Evolutionary conservation across 164 flowering plant species (phyloP).

Genomic region (Kingdonia uniflora): DNA sequence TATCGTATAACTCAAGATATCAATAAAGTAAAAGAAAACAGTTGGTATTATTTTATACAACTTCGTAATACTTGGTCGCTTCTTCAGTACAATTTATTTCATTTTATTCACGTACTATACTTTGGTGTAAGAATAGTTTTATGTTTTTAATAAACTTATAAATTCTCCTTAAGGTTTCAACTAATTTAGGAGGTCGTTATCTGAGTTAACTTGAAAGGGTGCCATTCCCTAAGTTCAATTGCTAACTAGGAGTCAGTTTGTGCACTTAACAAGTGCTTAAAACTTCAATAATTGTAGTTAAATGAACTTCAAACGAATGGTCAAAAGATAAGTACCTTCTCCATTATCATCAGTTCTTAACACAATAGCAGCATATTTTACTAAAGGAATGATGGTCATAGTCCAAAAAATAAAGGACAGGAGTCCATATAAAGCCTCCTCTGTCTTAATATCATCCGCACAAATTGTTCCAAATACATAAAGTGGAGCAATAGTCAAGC

Average conservation of each 20-base stretch:
- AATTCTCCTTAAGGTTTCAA: too few relatives aligned
- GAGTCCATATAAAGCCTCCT: conserved; percentile 27
- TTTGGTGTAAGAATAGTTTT: too few relatives aligned
- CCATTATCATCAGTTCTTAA: conserved; percentile 53
- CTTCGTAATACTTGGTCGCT: too few relatives aligned
- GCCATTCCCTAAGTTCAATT: too few relatives aligned
- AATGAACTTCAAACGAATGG: background rate
- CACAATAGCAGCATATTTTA: conserved; percentile 53
- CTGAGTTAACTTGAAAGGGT: too few relatives aligned
- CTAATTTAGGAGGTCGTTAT: too few relatives aligned
- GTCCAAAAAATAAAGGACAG: conserved; percentile 66
- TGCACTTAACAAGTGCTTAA: background rate
- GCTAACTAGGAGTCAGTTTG: too few relatives aligned
- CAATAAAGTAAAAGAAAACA: background rate
- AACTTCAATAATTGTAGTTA: background rate
- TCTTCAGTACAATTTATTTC: too few relatives aligned
- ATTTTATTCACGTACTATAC: background rate
- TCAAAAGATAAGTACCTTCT: conserved; percentile 30
- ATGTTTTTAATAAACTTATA: too few relatives aligned
- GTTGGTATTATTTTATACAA: too few relatives aligned
- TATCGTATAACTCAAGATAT: conserved; percentile 4
- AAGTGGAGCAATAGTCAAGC: conserved; percentile 52
- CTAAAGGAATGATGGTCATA: conserved; percentile 39
- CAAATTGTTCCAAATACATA: conserved; percentile 40
- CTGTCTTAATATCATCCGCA: conserved; percentile 21